These are phyloP conservation scores for Euphrasia arctica DNA, from an alignment of 305 asterid species.

Conservation along the genomic window DNA sequence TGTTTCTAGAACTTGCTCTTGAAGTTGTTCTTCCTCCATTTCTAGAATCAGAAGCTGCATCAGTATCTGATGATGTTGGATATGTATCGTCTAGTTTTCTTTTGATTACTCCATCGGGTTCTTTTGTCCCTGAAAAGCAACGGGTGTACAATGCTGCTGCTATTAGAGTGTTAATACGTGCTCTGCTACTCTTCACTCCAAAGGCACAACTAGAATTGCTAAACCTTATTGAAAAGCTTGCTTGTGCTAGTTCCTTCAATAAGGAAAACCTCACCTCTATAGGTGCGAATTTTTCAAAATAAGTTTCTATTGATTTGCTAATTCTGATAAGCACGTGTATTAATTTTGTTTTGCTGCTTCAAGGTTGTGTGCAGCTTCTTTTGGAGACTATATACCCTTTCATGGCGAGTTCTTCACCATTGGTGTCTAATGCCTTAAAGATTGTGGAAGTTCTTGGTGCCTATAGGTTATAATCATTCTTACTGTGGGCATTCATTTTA, in stretches of 20 bases:
- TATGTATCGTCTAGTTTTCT: conserved; percentile 58
- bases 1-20: conserved; percentile 89
- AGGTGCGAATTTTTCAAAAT: conserved; percentile 55
- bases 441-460: conserved; percentile 98
- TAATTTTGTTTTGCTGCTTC: conserved; percentile 27
- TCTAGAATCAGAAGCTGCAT: conserved; percentile 55
- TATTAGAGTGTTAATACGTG: conserved; percentile 80
- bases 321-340: conserved; percentile 18
- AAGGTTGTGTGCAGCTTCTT: conserved; percentile 98
- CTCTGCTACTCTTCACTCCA: conserved; percentile 84
- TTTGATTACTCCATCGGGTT: conserved; percentile 66
- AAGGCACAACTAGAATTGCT: conserved; percentile 93
- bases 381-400: conserved; percentile 92
- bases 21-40: conserved; percentile 91
- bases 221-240: conserved; percentile 80
- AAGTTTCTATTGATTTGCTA: conserved; percentile 12
- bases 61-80: conserved; percentile 38
- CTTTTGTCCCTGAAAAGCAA: conserved; percentile 68
- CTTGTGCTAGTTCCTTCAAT: conserved; percentile 83
- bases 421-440: conserved; percentile 79
- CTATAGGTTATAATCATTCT: conserved; percentile 51
- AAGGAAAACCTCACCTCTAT: conserved; percentile 93
- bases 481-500: conserved; percentile 8
- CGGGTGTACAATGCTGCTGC: conserved; percentile 93
- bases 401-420: conserved; percentile 71